Conservation (phyloP, 1,284 basidiomycete genomes). For the Trametes hirsuta region DNA sequence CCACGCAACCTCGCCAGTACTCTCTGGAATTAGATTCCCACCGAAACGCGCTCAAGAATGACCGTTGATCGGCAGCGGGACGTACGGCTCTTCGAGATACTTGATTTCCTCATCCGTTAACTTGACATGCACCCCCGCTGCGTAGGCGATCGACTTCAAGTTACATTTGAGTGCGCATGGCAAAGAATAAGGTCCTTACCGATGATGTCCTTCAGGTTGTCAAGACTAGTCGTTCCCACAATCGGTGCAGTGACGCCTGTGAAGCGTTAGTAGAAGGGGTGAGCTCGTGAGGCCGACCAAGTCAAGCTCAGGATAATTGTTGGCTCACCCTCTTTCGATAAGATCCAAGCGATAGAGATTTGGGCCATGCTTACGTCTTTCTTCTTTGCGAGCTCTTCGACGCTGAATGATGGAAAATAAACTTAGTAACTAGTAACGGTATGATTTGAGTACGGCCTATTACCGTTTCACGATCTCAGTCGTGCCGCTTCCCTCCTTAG, state of each 20-base stretch:
- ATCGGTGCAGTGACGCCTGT: constrained; percentile 39
- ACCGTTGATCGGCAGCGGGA: constrained; percentile 22
- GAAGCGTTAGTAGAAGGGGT: too few species aligned
- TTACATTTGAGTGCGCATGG: not conserved
- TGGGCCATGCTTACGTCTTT: constrained; percentile 42
- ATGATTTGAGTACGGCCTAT: not conserved
- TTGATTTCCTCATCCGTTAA: constrained; percentile 26
- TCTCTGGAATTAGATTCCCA: not conserved
- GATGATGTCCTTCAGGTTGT: constrained; percentile 38
- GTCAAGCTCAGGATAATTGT: too few species aligned
- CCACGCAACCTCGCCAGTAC: not conserved
- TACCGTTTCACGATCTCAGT: constrained; percentile 32
- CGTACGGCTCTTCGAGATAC: constrained; percentile 27
- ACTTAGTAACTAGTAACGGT: too few species aligned
- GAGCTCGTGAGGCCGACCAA: too few species aligned
- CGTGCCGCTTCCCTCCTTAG: constrained; percentile 10
- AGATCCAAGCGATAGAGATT: constrained; percentile 42
- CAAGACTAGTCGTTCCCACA: constrained; percentile 40
- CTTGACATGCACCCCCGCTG: constrained; percentile 19
- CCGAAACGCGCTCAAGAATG: constrained; percentile 8
- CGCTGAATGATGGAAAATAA: constrained; percentile 24
- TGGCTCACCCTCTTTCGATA: constrained; percentile 27
- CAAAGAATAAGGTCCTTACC: constrained; percentile 18
- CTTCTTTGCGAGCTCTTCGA: constrained; percentile 42
- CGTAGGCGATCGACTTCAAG: not conserved